These are phyloP conservation scores for Thozetella sp. DNA, from an alignment of 495 filamentous ascomycete species.

Conservation along the genomic window DNA sequence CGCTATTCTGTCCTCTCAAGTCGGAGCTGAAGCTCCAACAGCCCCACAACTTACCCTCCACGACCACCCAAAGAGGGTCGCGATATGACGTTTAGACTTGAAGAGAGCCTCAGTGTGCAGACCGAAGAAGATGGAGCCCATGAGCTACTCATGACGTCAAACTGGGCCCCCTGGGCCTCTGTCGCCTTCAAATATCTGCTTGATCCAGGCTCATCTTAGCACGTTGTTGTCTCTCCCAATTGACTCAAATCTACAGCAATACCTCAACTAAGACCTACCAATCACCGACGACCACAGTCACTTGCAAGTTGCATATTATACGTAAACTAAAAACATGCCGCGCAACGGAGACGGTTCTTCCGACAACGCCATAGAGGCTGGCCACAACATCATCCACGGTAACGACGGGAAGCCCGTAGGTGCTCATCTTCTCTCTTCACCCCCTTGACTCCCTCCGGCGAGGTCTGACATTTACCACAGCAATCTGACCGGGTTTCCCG, in stretches of 20 bases:
- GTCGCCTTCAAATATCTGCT: neutral
- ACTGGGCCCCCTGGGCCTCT: neutral
- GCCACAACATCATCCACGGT: constrained; percentile 41
- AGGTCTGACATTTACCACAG: neutral
- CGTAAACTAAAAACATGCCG: constrained; percentile 28
- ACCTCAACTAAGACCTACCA: neutral
- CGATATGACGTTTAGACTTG: neutral
- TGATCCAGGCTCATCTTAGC: neutral
- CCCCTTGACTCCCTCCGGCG: neutral
- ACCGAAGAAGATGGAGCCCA: neutral
- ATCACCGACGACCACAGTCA: neutral
- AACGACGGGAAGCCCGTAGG: constrained; percentile 23
- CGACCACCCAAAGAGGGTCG: neutral
- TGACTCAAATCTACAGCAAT: neutral
- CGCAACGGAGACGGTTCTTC: constrained; percentile 33
- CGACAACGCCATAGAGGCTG: constrained; percentile 33
- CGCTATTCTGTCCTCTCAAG: neutral
- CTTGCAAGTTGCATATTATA: neutral
- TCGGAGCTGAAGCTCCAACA: neutral
- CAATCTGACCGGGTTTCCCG: constrained; percentile 26
- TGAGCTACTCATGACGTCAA: neutral
- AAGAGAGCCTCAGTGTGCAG: too few species aligned
- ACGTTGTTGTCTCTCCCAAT: neutral
- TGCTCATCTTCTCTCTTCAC: neutral
- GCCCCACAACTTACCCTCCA: neutral